Conservation (phyloP, 331 rosid genomes). For the Arachis monticola region DNA sequence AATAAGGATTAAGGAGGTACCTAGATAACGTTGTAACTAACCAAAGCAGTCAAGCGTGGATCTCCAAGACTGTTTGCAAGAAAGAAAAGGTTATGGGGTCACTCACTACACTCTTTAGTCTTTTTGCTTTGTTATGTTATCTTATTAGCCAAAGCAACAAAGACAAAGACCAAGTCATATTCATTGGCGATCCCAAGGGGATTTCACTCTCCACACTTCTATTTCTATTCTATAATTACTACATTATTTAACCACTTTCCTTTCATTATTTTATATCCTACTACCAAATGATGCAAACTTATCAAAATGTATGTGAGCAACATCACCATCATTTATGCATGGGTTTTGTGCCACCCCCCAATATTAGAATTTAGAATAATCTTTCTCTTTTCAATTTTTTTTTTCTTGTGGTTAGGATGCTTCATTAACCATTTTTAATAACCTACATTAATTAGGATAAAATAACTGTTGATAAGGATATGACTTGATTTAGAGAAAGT, state of each 20-base stretch:
- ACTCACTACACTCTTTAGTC: background rate
- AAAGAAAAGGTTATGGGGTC: conserved; percentile 37
- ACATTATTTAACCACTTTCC: conserved; percentile 14
- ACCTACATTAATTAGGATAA: too few species aligned
- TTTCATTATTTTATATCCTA: conserved; percentile 35
- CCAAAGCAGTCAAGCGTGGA: conserved; percentile 30
- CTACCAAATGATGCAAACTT: background rate
- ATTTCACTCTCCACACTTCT: conserved; percentile 33
- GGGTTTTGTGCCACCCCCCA: too few species aligned
- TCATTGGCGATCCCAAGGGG: conserved; percentile 65
- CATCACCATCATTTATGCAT: background rate
- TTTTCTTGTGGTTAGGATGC: too few species aligned
- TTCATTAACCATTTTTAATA: too few species aligned
- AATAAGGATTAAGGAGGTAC: conserved; percentile 1
- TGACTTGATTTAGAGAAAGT: too few species aligned
- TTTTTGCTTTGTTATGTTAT: conserved; percentile 34
- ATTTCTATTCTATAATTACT: too few species aligned
- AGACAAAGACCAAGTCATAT: conserved; percentile 38
- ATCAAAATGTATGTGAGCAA: background rate
- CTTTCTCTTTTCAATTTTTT: too few species aligned
- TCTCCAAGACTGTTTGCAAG: conserved; percentile 15
- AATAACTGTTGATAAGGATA: too few species aligned
- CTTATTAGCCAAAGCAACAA: background rate
- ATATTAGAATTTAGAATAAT: too few species aligned
- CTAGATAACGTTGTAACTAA: background rate